Evolutionary conservation across 2,329 filamentous ascomycete species (phyloP).

Genomic region (Fusarium sp.): DNA sequence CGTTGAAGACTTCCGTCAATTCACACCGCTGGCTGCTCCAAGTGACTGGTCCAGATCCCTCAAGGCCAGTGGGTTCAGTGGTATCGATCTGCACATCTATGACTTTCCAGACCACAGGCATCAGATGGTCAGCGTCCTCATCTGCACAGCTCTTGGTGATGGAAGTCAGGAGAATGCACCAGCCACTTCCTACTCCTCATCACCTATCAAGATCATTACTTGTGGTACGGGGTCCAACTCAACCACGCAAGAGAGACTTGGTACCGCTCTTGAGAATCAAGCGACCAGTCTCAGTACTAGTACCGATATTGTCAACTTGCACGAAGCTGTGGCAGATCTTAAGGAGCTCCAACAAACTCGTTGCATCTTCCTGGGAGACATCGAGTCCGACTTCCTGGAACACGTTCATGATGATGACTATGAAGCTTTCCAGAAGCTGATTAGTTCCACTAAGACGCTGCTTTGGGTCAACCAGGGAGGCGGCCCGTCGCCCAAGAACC

Average conservation of each 20-base stretch:
- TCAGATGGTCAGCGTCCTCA: slow-evolving; percentile 3
- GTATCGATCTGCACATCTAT: neutral
- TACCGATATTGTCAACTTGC: neutral
- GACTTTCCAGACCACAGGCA: slow-evolving; percentile 1
- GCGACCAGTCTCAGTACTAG: neutral
- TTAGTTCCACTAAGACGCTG: neutral
- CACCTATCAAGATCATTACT: neutral
- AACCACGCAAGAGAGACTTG: neutral
- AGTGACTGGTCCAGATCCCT: neutral
- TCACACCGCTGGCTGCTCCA: neutral
- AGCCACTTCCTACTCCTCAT: neutral
- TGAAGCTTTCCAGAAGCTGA: neutral
- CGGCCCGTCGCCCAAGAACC: neutral
- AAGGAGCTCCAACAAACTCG: neutral
- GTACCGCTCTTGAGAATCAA: neutral
- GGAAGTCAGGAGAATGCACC: neutral
- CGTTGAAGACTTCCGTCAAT: neutral
- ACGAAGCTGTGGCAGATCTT: neutral
- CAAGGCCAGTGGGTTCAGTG: neutral
- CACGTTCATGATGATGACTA: neutral
- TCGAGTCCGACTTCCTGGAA: neutral
- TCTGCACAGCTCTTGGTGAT: neutral
- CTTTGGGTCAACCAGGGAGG: slow-evolving; percentile 1
- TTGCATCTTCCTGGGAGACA: neutral
- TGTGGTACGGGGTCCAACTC: neutral